A percentile compares a stretch with the other conserved stretches of the same genome.
These are phyloP conservation scores for Venustampulla echinocandica DNA, from an alignment of 495 filamentous ascomycete genomes.

Conservation along the genomic window DNA sequence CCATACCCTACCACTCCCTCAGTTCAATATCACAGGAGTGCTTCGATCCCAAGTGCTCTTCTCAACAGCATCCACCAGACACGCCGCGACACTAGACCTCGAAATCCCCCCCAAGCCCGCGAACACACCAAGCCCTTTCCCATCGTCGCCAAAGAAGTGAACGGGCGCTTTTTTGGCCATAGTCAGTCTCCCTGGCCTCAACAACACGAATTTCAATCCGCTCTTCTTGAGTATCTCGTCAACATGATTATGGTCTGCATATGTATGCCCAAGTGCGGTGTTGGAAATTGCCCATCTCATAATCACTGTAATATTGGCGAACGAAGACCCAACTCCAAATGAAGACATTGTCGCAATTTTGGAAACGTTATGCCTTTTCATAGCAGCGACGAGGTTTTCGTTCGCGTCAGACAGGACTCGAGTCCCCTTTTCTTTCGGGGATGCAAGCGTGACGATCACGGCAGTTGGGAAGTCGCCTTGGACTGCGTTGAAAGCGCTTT, in stretches of 20 bases:
- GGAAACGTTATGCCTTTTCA: constrained; percentile 28
- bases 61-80: constrained; percentile 34
- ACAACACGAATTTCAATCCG: constrained; percentile 27
- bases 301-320: constrained; percentile 24
- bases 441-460: constrained; percentile 30
- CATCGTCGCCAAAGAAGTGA: constrained; percentile 27
- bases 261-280: constrained; percentile 26
- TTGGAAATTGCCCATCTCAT: constrained; percentile 28
- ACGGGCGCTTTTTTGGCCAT: constrained; percentile 26
- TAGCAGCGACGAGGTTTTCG: constrained; percentile 27
- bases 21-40: constrained; percentile 34
- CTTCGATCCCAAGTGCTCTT: constrained; percentile 27
- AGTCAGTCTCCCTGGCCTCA: constrained; percentile 29
- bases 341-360: constrained; percentile 33
- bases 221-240: constrained; percentile 24
- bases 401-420: constrained; percentile 22
- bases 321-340: constrained; percentile 31
- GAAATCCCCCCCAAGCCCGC: constrained; percentile 25
- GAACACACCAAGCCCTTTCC: constrained; percentile 27
- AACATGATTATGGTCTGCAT: constrained; percentile 30
- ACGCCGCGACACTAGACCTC: constrained; percentile 33
- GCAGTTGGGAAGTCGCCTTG: constrained; percentile 23
- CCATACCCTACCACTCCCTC: constrained; percentile 16
- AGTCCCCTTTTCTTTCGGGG: constrained; percentile 15
- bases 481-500: constrained; percentile 26